A percentile compares a stretch with the other conserved stretches of the same genome.
Evolutionary conservation across 2,329 filamentous ascomycete genomes (phyloP).

Genomic region (Colletotrichum navitas): DNA sequence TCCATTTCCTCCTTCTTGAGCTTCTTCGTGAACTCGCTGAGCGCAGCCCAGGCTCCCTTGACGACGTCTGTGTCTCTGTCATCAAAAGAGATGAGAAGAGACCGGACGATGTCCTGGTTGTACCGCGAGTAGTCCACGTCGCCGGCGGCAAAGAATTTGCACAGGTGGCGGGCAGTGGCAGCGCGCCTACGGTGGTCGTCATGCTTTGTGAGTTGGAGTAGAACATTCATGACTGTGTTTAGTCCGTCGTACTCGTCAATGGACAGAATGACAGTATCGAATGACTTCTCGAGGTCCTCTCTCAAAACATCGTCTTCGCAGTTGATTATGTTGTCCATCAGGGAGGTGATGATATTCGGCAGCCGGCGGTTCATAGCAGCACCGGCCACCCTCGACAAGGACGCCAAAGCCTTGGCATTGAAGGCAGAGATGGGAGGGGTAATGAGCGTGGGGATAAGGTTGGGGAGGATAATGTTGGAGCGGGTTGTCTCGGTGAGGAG

Average conservation of each 20-base stretch:
- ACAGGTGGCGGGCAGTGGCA: conserved; percentile 81
- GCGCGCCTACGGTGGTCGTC: conserved; percentile 90
- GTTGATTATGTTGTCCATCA: conserved; percentile 92
- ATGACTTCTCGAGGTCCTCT: conserved; percentile 80
- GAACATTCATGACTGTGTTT: conserved; percentile 94
- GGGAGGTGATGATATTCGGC: conserved; percentile 89
- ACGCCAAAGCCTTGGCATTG: conserved; percentile 94
- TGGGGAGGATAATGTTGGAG: conserved; percentile 96
- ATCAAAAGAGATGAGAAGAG: conserved; percentile 91
- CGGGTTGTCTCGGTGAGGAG: conserved; percentile 92
- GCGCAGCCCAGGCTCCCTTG: conserved; percentile 88
- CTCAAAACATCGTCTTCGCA: conserved; percentile 80
- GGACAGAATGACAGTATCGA: conserved; percentile 90
- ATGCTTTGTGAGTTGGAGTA: conserved; percentile 89
- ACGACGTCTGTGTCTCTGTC: conserved; percentile 87
- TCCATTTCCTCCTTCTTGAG: conserved; percentile 99
- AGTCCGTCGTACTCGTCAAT: conserved; percentile 97
- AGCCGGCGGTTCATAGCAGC: conserved; percentile 91
- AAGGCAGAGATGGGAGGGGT: conserved; percentile 92
- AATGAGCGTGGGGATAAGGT: conserved; percentile 93
- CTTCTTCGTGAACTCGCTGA: conserved; percentile 88
- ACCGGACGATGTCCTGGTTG: conserved; percentile 93
- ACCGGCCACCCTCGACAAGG: conserved; percentile 90
- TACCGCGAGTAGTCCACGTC: conserved; percentile 94
- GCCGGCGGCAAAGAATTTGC: conserved; percentile 85